phyloP scores from a whole-genome alignment of 345 rosid genomes.

The Ailanthus altissimus region DNA sequence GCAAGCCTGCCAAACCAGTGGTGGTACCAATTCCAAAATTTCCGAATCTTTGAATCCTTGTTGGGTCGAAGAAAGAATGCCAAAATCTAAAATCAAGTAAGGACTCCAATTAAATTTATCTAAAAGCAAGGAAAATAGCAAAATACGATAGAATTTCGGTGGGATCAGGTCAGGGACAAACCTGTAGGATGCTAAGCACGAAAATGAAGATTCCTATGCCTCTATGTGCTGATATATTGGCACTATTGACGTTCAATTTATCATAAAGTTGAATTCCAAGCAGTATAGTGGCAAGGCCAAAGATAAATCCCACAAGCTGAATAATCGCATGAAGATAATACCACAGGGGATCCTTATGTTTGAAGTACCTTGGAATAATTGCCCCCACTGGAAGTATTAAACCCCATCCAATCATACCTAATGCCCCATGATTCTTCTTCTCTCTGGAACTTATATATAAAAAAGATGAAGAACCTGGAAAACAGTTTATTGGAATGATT shows the following conservation, averaged over 20 bases:
- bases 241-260: slow-evolving; percentile 34
- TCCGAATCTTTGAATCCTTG: slow-evolving; percentile 66
- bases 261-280: slow-evolving; percentile 68
- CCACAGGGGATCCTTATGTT: slow-evolving; percentile 88
- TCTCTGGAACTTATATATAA: slow-evolving; percentile 31
- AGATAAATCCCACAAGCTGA: slow-evolving; percentile 69
- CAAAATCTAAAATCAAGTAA: slow-evolving; percentile 48
- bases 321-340: slow-evolving; percentile 67
- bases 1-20: slow-evolving; percentile 79
- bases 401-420: slow-evolving; percentile 81
- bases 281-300: slow-evolving; percentile 60
- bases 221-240: slow-evolving; percentile 62
- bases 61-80: slow-evolving; percentile 79
- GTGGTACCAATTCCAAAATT: slow-evolving; percentile 92
- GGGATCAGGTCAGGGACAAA: slow-evolving; percentile 20
- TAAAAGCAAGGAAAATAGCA: neutral
- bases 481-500: neutral
- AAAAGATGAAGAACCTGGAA: slow-evolving; percentile 46
- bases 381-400: slow-evolving; percentile 77
- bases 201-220: slow-evolving; percentile 84
- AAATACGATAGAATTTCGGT: neutral
- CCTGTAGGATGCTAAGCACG: slow-evolving; percentile 80
- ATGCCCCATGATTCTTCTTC: slow-evolving; percentile 72
- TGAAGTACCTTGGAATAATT: slow-evolving; percentile 73
- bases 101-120: neutral